phyloP scores from a whole-genome alignment of 2,329 filamentous ascomycete species.

The Penicillium hordei region DNA sequence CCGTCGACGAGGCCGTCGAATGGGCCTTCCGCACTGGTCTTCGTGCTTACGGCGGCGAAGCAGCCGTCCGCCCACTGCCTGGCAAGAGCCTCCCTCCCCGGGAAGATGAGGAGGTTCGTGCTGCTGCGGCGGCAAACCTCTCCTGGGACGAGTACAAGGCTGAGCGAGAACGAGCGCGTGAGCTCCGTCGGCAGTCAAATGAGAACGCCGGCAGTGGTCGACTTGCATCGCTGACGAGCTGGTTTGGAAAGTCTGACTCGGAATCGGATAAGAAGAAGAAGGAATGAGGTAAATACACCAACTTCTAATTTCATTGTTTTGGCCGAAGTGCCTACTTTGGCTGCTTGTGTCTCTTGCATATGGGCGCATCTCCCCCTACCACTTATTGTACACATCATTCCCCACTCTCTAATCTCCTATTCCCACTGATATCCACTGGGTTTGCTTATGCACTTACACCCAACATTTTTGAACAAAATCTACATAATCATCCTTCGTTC shows the following conservation, averaged over 20 bases:
- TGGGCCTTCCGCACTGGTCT: constrained; percentile 86
- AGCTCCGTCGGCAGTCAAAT: constrained; percentile 23
- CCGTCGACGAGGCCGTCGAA: constrained; percentile 88
- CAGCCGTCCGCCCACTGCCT: constrained; percentile 49
- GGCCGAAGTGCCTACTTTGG: background rate
- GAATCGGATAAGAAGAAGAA: constrained; percentile 21
- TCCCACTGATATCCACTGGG: constrained; percentile 7
- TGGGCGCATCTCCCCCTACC: constrained; percentile 2
- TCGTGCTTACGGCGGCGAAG: constrained; percentile 65
- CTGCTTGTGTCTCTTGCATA: background rate
- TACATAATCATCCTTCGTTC: background rate
- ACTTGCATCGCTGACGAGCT: constrained; percentile 10
- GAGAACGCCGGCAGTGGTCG: constrained; percentile 4
- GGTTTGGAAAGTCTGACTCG: constrained; percentile 14
- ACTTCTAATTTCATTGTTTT: background rate
- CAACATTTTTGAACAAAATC: background rate
- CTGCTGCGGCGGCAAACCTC: constrained; percentile 17
- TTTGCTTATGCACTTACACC: background rate
- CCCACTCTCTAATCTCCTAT: constrained; percentile 1
- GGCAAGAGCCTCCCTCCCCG: constrained; percentile 13
- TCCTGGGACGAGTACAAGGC: constrained; percentile 40
- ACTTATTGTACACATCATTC: constrained; percentile 16
- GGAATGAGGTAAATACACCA: constrained; percentile 11
- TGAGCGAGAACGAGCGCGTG: constrained; percentile 29
- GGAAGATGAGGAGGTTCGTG: background rate